Evolutionary conservation across 768 basidiomycete species (phyloP).

Genomic region (Russula ochroleuca): DNA sequence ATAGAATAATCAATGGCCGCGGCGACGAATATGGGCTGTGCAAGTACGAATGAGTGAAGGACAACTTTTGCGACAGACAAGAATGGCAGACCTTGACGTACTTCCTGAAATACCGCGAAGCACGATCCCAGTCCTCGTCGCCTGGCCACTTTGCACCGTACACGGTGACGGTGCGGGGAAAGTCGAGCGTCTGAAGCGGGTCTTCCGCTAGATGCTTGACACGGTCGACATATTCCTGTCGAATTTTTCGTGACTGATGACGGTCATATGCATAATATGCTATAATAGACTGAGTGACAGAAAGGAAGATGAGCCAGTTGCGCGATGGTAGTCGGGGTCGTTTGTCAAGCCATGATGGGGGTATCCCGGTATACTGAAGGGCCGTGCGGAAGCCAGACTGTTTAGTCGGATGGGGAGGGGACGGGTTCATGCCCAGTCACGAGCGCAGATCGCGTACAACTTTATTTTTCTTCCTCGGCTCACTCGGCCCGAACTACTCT

Average conservation of each 20-base stretch:
- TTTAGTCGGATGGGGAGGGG: conserved; percentile 10
- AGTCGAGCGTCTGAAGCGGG: conserved; percentile 57
- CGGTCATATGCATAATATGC: conserved; percentile 87
- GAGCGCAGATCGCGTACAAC: background rate
- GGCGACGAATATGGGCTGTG: conserved; percentile 86
- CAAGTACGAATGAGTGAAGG: conserved; percentile 20
- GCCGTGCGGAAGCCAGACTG: conserved; percentile 56
- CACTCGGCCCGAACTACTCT: conserved; percentile 25
- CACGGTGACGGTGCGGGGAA: conserved; percentile 76
- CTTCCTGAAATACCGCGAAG: conserved; percentile 86
- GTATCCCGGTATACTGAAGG: conserved; percentile 62
- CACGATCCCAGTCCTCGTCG: conserved; percentile 86
- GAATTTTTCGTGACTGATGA: conserved; percentile 69
- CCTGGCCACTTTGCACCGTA: conserved; percentile 91
- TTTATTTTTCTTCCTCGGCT: background rate
- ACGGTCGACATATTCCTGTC: conserved; percentile 69
- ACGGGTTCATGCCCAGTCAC: conserved; percentile 13
- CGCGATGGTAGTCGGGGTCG: conserved; percentile 83
- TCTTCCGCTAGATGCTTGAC: conserved; percentile 76
- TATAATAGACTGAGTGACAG: conserved; percentile 62
- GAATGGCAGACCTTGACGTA: conserved; percentile 81
- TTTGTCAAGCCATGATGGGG: conserved; percentile 75
- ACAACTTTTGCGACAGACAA: conserved; percentile 1
- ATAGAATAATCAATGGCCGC: conserved; percentile 92
- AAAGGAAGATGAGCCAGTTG: conserved; percentile 92